Conservation (phyloP, 2,329 filamentous ascomycete species). For the Calycina marina region DNA sequence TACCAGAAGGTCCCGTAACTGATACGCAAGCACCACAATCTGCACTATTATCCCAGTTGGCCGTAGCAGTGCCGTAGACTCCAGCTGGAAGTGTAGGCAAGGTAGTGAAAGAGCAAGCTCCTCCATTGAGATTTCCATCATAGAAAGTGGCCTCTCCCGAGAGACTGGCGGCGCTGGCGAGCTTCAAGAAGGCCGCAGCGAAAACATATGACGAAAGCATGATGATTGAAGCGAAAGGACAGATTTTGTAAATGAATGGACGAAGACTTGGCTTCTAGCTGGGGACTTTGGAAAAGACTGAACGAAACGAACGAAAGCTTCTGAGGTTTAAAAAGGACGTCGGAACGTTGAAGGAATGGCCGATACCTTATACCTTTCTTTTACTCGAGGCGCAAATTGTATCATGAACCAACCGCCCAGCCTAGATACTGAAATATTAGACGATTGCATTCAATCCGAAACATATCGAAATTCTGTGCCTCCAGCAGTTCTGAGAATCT, state of each 20-base stretch:
- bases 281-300: neutral
- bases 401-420: no score
- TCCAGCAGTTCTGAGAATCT: neutral
- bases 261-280: neutral
- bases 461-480: neutral
- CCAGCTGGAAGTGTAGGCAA: conserved; percentile 46
- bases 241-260: neutral
- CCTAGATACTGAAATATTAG: no score
- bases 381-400: no score
- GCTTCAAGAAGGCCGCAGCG: conserved; percentile 10
- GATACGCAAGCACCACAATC: conserved; percentile 48
- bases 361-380: neutral
- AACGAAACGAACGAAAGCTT: neutral
- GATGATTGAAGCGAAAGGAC: conserved; percentile 8
- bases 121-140: conserved; percentile 40
- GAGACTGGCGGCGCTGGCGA: conserved; percentile 18
- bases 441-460: no score
- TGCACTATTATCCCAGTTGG: conserved; percentile 38
- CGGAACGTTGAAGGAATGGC: neutral
- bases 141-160: conserved; percentile 36
- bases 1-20: conserved; percentile 41
- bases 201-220: conserved; percentile 13
- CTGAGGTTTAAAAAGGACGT: neutral
- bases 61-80: conserved; percentile 47
- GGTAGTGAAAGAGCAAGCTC: conserved; percentile 47